Conservation (phyloP, 352 stramenopile species). For the Phytophthora gonapodyides region DNA sequence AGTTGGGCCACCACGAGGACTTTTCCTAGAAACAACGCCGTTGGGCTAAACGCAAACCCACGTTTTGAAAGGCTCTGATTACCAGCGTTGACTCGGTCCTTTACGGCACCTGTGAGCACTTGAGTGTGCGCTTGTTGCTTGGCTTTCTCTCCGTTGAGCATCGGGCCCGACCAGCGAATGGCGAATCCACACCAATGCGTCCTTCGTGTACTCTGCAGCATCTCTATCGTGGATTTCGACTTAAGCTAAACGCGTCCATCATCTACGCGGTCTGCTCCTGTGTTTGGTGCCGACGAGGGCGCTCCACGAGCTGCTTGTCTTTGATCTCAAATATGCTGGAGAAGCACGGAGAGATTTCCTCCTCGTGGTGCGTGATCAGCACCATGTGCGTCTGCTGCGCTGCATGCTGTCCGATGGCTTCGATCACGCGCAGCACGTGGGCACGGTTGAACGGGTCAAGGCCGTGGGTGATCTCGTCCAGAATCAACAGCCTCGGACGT, state of each 20-base stretch:
- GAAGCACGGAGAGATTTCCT: conserved; percentile 89
- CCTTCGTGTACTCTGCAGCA: not conserved
- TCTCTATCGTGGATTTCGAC: not conserved
- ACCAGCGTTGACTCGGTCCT: too few relatives aligned
- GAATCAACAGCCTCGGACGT: conserved; percentile 78
- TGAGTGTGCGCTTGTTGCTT: too few relatives aligned
- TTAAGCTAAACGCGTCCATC: too few relatives aligned
- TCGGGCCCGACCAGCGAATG: too few relatives aligned
- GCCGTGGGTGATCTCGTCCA: conserved; percentile 93
- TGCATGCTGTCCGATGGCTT: conserved; percentile 69
- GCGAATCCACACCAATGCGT: not conserved
- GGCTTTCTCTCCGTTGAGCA: too few relatives aligned
- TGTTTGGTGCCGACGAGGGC: conserved; percentile 15
- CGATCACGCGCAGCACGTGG: conserved; percentile 75
- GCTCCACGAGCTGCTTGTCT: conserved; percentile 58
- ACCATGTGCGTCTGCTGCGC: conserved; percentile 65
- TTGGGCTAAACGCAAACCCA: too few relatives aligned
- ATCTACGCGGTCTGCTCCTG: conserved; percentile 27
- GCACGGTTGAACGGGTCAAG: conserved; percentile 87
- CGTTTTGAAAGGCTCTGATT: too few relatives aligned
- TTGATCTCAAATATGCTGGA: conserved; percentile 83
- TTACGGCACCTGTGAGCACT: too few relatives aligned
- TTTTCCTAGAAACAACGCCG: too few relatives aligned
- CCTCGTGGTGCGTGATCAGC: conserved; percentile 93
- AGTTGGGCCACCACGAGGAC: too few relatives aligned